Evolutionary conservation across 495 filamentous ascomycete genomes (phyloP).

Genomic region (Aspergillus cristatus): DNA sequence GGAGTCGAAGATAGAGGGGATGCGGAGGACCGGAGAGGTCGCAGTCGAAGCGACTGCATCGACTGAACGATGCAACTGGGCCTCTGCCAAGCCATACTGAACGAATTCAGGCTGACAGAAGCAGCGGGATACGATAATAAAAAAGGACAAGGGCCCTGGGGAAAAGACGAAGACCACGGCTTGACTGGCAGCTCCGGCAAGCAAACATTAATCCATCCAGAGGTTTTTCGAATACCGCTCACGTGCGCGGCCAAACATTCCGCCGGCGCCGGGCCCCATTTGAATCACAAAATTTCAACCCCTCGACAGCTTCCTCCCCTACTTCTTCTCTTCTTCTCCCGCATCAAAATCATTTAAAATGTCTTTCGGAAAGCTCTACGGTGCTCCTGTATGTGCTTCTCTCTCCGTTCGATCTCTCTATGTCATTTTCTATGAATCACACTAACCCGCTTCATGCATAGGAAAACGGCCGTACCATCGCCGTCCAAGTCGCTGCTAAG

Average conservation of each 20-base stretch:
- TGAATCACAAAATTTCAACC: slow-evolving; percentile 28
- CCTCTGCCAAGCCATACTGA: slow-evolving; percentile 27
- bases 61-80: slow-evolving; percentile 31
- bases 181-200: background rate
- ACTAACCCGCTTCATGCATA: slow-evolving; percentile 22
- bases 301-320: slow-evolving; percentile 20
- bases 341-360: slow-evolving; percentile 44
- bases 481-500: slow-evolving; percentile 86
- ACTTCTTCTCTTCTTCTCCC: slow-evolving; percentile 20
- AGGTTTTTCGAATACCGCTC: slow-evolving; percentile 18
- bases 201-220: slow-evolving; percentile 6
- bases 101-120: slow-evolving; percentile 7
- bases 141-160: background rate
- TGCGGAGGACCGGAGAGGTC: slow-evolving; percentile 11
- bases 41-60: slow-evolving; percentile 23
- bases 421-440: background rate
- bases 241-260: slow-evolving; percentile 23
- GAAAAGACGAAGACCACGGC: background rate
- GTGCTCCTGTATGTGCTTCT: slow-evolving; percentile 57
- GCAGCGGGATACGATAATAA: slow-evolving; percentile 3
- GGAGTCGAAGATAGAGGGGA: slow-evolving; percentile 5
- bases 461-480: slow-evolving; percentile 84
- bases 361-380: slow-evolving; percentile 96
- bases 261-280: slow-evolving; percentile 26
- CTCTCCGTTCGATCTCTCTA: slow-evolving; percentile 3